These are phyloP conservation scores for bread wheat (Triticum aestivum) DNA, from an alignment of 176 grass and related monocot genomes.

Conservation along the genomic window IWGSC_CS_RefSeq_v2.1 NC_057806.1:646987569-646988068, in stretches of 20 bases:
- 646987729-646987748: neutral
- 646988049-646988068: neutral
- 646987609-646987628: neutral
- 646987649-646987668: neutral
- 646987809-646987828: conserved; percentile 93
- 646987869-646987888: neutral
- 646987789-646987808: conserved; percentile 87
- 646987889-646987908: neutral
- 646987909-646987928: too few relatives aligned
- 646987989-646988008: neutral
- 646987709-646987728: neutral
- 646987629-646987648: neutral
- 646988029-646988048: neutral
- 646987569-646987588: neutral
- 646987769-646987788: conserved; percentile 60
- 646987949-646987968: neutral
- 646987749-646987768: conserved; percentile 30
- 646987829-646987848: conserved; percentile 85
- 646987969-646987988: neutral
- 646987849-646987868: conserved; percentile 5
- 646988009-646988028: neutral
- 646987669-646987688: conserved; percentile 24
- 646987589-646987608: neutral
- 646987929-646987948: neutral
- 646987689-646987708: neutral